phyloP scores from a whole-genome alignment of 805 yeast genomes.

The Wickerhamia fluorescens region DNA sequence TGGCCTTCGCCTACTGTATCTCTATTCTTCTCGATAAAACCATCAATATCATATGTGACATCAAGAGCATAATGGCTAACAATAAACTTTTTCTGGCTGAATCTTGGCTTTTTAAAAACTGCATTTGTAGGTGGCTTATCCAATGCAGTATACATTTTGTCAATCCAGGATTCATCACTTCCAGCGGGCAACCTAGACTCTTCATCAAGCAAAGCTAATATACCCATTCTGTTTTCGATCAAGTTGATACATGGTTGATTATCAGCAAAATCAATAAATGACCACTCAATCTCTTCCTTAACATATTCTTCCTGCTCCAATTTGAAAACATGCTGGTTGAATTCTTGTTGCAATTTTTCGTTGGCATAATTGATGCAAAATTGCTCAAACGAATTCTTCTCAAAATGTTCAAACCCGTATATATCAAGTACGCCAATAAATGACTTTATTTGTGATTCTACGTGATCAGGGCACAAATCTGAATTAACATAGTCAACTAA shows the following conservation, averaged over 20 bases:
- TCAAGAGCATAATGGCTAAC: constrained; percentile 93
- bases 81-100: constrained; percentile 85
- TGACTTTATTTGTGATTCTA: constrained; percentile 49
- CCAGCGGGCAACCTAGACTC: constrained; percentile 94
- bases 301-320: constrained; percentile 94
- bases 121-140: constrained; percentile 68
- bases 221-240: constrained; percentile 85
- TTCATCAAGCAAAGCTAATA: constrained; percentile 83
- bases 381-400: constrained; percentile 90
- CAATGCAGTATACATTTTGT: constrained; percentile 80
- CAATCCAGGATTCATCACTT: constrained; percentile 85
- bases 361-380: constrained; percentile 96
- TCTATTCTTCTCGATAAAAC: constrained; percentile 93
- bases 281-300: constrained; percentile 91
- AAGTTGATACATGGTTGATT: constrained; percentile 94
- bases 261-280: constrained; percentile 90
- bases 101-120: constrained; percentile 87
- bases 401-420: constrained; percentile 95
- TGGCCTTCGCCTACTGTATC: constrained; percentile 97
- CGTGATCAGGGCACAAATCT: constrained; percentile 73
- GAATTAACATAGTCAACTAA: constrained; percentile 75
- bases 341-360: constrained; percentile 95
- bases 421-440: constrained; percentile 97
- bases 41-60: constrained; percentile 86
- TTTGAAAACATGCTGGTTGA: constrained; percentile 94